Evolutionary conservation across 2,329 filamentous ascomycete genomes (phyloP).

Genomic region (Microsporum canis): DNA sequence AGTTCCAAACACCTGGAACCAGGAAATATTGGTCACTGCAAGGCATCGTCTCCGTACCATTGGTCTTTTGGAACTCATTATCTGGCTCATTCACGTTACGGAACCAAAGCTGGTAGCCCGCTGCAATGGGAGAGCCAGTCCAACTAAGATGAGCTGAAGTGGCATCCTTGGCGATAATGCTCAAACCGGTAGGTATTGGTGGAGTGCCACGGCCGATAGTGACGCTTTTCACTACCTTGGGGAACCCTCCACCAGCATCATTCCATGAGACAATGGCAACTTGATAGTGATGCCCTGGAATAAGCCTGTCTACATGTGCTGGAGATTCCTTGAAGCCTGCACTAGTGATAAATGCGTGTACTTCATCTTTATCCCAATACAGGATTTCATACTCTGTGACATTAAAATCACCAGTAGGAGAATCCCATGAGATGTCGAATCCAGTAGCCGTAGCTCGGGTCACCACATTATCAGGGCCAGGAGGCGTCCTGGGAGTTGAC

Average conservation of each 20-base stretch:
- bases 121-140: background rate
- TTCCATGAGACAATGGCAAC: background rate
- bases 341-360: background rate
- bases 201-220: background rate
- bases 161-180: background rate
- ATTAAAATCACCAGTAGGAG: background rate
- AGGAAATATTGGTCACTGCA: background rate
- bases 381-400: background rate
- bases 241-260: background rate
- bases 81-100: background rate
- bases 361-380: background rate
- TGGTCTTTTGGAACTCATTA: background rate
- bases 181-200: background rate
- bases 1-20: background rate
- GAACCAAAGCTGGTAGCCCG: background rate
- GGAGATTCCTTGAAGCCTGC: background rate
- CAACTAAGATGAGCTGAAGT: background rate
- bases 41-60: background rate
- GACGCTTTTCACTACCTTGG: background rate
- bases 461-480: background rate
- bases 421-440: background rate
- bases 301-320: background rate
- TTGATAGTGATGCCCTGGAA: background rate
- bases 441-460: background rate
- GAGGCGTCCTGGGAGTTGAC: background rate